These are phyloP conservation scores for Kurtzmaniella fragi DNA, from an alignment of 805 yeast genomes.

Conservation along the genomic window DNA sequence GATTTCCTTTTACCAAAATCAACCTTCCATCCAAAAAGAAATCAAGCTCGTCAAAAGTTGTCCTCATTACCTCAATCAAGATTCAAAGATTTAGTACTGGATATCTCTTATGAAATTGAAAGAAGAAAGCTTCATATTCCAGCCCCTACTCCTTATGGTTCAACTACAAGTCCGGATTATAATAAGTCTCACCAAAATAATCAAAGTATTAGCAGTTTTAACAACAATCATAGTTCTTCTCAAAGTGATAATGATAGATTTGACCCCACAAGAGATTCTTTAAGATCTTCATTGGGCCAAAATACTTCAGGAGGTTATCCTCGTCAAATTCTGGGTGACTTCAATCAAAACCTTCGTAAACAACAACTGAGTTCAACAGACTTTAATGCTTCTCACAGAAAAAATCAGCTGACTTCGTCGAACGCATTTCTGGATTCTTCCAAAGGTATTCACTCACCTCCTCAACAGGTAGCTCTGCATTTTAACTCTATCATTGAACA, in stretches of 20 bases:
- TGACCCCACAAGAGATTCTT: neutral
- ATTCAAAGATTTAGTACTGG: conserved; percentile 87
- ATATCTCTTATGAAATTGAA: conserved; percentile 81
- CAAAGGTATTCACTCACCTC: neutral
- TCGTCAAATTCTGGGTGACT: conserved; percentile 2
- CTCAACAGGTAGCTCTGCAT: neutral
- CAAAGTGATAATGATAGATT: neutral
- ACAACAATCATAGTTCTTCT: neutral
- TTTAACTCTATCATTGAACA: neutral
- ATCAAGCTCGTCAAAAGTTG: conserved; percentile 90
- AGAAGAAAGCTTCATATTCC: conserved; percentile 55
- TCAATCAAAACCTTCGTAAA: conserved; percentile 5
- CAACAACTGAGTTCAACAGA: neutral
- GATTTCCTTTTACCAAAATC: conserved; percentile 64
- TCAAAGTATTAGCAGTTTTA: neutral
- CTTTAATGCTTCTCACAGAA: neutral
- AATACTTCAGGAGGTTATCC: conserved; percentile 3
- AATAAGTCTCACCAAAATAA: neutral
- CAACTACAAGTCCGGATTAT: neutral
- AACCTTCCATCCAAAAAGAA: conserved; percentile 85
- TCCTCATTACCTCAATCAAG: conserved; percentile 77
- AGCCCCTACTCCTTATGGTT: neutral
- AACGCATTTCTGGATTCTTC: neutral
- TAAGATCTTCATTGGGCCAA: neutral
- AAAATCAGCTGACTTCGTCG: neutral